Conservation (phyloP, 2,329 filamentous ascomycete species). For the Pyricularia sp. region DNA sequence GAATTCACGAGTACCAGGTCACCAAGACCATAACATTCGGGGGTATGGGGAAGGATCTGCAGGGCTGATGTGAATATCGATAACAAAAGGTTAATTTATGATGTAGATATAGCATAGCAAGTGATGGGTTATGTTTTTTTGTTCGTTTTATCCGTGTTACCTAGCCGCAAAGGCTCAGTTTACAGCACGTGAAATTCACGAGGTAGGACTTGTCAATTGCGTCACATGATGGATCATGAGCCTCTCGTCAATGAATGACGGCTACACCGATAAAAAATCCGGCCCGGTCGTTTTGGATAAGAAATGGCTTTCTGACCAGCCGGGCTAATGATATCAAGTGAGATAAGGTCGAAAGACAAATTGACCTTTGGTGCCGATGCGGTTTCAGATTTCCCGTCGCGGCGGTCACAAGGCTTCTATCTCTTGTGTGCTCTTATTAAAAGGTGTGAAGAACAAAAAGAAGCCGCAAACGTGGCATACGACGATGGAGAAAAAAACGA, state of each 20-base stretch:
- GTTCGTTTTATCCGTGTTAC: background rate
- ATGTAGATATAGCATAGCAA: background rate
- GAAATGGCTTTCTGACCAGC: background rate
- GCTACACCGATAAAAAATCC: background rate
- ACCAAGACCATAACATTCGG: conserved; percentile 59
- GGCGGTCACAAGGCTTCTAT: background rate
- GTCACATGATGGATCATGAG: background rate
- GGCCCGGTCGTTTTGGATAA: background rate
- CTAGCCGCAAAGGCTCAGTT: background rate
- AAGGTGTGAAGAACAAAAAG: too few relatives aligned
- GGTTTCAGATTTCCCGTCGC: background rate
- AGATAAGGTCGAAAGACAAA: background rate
- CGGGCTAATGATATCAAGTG: background rate
- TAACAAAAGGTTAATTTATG: background rate
- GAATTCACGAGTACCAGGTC: conserved; percentile 65
- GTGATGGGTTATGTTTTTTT: background rate
- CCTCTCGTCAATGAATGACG: background rate
- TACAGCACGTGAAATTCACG: background rate
- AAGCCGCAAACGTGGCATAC: too few relatives aligned
- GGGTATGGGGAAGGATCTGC: conserved; percentile 45
- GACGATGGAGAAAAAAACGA: too few relatives aligned
- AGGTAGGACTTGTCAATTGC: background rate
- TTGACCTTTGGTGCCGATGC: background rate
- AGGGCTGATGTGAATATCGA: conserved; percentile 22
- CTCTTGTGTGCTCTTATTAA: too few relatives aligned